A percentile compares a stretch with the other conserved stretches of the same genome.
Evolutionary conservation across 2,329 filamentous ascomycete species (phyloP).

Genomic region (Ascochyta lentis): DNA sequence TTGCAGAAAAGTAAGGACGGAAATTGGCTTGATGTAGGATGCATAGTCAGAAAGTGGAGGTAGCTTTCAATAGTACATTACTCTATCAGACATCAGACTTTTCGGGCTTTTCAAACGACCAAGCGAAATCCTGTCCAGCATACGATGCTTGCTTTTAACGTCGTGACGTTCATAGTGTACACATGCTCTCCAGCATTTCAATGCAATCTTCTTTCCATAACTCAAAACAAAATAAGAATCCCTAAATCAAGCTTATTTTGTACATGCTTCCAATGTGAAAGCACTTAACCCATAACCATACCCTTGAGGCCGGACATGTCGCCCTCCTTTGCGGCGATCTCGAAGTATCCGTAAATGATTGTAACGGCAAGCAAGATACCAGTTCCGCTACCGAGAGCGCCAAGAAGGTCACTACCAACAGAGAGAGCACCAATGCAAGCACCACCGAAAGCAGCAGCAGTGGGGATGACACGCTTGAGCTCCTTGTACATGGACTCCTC

Average conservation of each 20-base stretch:
- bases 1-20: slow-evolving; percentile 28
- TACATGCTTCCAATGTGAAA: not conserved
- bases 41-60: not conserved
- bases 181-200: slow-evolving; percentile 19
- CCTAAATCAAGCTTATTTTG: not conserved
- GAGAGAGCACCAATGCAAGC: slow-evolving; percentile 98
- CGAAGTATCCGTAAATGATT: slow-evolving; percentile 99
- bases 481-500: slow-evolving; percentile 99
- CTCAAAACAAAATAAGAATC: slow-evolving; percentile 17
- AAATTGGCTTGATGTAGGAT: not conserved
- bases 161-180: slow-evolving; percentile 21
- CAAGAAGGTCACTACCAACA: slow-evolving; percentile 92
- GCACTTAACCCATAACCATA: slow-evolving; percentile 63
- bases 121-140: slow-evolving; percentile 4
- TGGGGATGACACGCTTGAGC: slow-evolving; percentile 98
- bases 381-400: slow-evolving; percentile 93
- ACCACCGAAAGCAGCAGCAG: slow-evolving; percentile 96
- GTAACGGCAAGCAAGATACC: slow-evolving; percentile 98
- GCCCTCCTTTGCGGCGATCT: slow-evolving; percentile 98
- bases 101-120: slow-evolving; percentile 8
- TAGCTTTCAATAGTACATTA: slow-evolving; percentile 18
- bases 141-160: slow-evolving; percentile 15
- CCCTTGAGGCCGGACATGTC: slow-evolving; percentile 82
- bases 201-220: slow-evolving; percentile 13
- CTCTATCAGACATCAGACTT: slow-evolving; percentile 19